Evolutionary conservation across 495 filamentous ascomycete species (phyloP).

Genomic region (Cercophora samala): DNA sequence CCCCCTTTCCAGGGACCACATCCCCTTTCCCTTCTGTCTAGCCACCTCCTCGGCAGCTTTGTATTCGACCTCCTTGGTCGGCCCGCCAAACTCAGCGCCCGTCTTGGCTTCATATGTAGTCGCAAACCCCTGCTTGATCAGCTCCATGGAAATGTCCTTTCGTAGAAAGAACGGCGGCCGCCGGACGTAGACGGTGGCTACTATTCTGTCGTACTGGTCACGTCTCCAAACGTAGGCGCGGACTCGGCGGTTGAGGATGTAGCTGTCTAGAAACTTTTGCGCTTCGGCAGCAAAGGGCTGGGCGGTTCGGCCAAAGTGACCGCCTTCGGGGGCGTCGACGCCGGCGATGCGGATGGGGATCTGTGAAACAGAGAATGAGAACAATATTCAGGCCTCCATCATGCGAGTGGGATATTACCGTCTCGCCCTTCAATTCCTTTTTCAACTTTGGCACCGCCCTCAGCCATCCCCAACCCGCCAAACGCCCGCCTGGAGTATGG

Average conservation of each 20-base stretch:
- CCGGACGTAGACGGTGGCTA: slow-evolving; percentile 79
- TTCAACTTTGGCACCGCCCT: slow-evolving; percentile 66
- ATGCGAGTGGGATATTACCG: slow-evolving; percentile 51
- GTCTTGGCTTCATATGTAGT: slow-evolving; percentile 89
- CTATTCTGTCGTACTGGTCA: slow-evolving; percentile 90
- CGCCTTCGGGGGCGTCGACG: slow-evolving; percentile 85
- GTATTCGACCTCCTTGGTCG: slow-evolving; percentile 58
- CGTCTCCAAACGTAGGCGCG: slow-evolving; percentile 74
- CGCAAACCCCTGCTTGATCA: slow-evolving; percentile 79
- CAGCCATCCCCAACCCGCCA: slow-evolving; percentile 89
- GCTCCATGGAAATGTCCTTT: slow-evolving; percentile 81
- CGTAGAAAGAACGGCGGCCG: slow-evolving; percentile 57
- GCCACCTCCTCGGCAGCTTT: slow-evolving; percentile 68
- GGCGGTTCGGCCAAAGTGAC: slow-evolving; percentile 84
- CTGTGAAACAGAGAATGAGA: slow-evolving; percentile 31
- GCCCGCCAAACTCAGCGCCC: slow-evolving; percentile 80
- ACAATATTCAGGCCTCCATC: background rate
- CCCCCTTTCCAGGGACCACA: slow-evolving; percentile 57
- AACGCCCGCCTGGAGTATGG: slow-evolving; percentile 84
- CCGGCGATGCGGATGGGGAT: slow-evolving; percentile 87
- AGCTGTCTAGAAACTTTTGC: slow-evolving; percentile 67
- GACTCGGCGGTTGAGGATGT: slow-evolving; percentile 70
- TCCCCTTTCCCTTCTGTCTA: slow-evolving; percentile 62
- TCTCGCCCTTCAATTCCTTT: slow-evolving; percentile 68
- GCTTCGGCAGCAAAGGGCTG: slow-evolving; percentile 84